These are phyloP conservation scores for Lachnellula occidentalis DNA, from an alignment of 2,329 filamentous ascomycete genomes.

Conservation along the genomic window DNA sequence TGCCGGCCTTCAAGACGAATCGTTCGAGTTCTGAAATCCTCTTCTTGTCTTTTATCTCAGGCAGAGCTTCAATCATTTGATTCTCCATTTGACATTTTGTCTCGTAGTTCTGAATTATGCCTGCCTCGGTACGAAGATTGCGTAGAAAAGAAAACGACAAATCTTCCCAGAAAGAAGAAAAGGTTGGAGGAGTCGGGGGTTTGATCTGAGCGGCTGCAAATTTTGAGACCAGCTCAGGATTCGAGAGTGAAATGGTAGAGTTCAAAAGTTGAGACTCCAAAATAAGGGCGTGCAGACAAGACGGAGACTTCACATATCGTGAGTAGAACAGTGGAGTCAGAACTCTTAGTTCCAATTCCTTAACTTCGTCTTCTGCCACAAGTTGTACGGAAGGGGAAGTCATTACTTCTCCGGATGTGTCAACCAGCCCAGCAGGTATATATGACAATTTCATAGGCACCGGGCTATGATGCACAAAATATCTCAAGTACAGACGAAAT, in stretches of 20 bases:
- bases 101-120: not conserved
- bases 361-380: constrained; percentile 12
- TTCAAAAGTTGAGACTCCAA: constrained; percentile 38
- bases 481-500: constrained; percentile 44
- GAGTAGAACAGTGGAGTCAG: constrained; percentile 63
- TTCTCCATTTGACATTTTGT: not conserved
- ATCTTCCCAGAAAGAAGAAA: not conserved
- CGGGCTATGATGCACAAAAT: constrained; percentile 44
- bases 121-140: not conserved
- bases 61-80: not conserved
- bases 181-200: not conserved
- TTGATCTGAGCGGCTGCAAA: not conserved
- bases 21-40: not conserved
- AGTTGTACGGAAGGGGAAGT: constrained; percentile 29
- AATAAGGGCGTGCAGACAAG: constrained; percentile 57
- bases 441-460: constrained; percentile 48
- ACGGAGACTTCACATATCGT: constrained; percentile 56
- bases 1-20: not conserved
- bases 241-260: constrained; percentile 14
- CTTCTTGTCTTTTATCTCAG: no score
- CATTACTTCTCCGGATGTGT: constrained; percentile 36
- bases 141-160: not conserved
- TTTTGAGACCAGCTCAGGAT: not conserved
- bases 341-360: constrained; percentile 49
- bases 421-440: constrained; percentile 43